Percentiles rank a stretch among this genome's conserved stretches.
phyloP scores from a whole-genome alignment of 2,329 filamentous ascomycete species.

The Pseudogymnoascus sp. region DNA sequence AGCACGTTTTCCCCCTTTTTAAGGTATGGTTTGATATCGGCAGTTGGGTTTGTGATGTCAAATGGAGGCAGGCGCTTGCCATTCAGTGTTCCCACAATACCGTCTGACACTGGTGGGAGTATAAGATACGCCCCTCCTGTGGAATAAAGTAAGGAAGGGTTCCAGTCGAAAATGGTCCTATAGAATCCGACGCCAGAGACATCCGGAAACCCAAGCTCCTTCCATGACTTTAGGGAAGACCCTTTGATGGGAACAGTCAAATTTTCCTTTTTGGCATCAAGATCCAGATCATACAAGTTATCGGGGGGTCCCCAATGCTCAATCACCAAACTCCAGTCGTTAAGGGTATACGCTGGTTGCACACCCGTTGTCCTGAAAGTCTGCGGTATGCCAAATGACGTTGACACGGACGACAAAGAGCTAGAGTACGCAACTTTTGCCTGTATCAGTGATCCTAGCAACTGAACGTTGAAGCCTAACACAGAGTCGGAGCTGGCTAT shows the following conservation, averaged over 20 bases:
- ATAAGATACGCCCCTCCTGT: neutral
- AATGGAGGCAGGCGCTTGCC: neutral
- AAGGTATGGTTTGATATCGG: neutral
- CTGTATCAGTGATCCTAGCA: neutral
- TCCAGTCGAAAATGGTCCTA: neutral
- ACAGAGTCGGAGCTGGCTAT: neutral
- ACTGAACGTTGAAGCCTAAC: neutral
- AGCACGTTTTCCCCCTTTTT: neutral
- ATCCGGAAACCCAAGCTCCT: neutral
- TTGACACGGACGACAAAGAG: neutral
- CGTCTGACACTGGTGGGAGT: neutral
- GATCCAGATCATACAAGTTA: constrained; percentile 25
- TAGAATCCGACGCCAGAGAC: neutral
- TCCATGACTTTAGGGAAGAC: neutral
- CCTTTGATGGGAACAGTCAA: constrained; percentile 16
- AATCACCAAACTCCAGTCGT: constrained; percentile 31
- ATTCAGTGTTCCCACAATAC: neutral
- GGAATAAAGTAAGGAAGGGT: neutral
- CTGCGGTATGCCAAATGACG: neutral
- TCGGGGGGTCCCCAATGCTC: constrained; percentile 35
- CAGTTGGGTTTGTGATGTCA: neutral
- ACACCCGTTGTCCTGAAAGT: neutral
- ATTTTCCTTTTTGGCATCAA: neutral
- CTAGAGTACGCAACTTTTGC: neutral
- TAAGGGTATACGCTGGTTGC: constrained; percentile 21